A percentile compares a stretch with the other conserved stretches of the same genome.
Conservation (phyloP, 352 stramenopile genomes). For the Blastocystis sp. region DNA sequence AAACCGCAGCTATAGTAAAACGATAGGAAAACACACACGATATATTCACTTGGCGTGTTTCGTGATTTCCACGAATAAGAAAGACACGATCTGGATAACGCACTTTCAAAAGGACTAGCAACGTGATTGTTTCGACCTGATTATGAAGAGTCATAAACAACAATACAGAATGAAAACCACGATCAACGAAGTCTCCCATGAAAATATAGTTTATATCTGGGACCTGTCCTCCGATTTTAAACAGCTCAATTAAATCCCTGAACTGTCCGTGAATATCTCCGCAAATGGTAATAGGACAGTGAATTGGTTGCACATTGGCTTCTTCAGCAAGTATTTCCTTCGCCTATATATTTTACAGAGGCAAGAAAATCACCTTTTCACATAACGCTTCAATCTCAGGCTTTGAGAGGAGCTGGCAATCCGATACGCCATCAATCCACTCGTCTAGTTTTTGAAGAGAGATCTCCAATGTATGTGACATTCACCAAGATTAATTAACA, state of each 20-base stretch:
- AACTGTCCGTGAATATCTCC: constrained; percentile 94
- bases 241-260: constrained; percentile 93
- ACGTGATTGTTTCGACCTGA: constrained; percentile 77
- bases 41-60: constrained; percentile 77
- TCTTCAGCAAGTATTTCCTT: constrained; percentile 92
- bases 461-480: constrained; percentile 12
- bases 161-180: constrained; percentile 84
- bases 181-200: constrained; percentile 96
- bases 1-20: constrained; percentile 80
- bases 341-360: constrained; percentile 68
- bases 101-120: constrained; percentile 87
- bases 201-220: constrained; percentile 94
- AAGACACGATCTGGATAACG: constrained; percentile 83
- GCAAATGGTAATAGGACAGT: constrained; percentile 91
- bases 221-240: constrained; percentile 79
- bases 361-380: constrained; percentile 70
- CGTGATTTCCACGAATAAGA: constrained; percentile 84
- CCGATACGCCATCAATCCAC: constrained; percentile 86
- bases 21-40: constrained; percentile 34
- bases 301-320: constrained; percentile 91
- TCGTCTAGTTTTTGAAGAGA: constrained; percentile 74
- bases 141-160: constrained; percentile 63
- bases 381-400: constrained; percentile 88
- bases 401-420: constrained; percentile 88
- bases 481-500: neutral